phyloP scores from a whole-genome alignment of 116 monocot genomes.

The Dioscorea cayenensis region DNA sequence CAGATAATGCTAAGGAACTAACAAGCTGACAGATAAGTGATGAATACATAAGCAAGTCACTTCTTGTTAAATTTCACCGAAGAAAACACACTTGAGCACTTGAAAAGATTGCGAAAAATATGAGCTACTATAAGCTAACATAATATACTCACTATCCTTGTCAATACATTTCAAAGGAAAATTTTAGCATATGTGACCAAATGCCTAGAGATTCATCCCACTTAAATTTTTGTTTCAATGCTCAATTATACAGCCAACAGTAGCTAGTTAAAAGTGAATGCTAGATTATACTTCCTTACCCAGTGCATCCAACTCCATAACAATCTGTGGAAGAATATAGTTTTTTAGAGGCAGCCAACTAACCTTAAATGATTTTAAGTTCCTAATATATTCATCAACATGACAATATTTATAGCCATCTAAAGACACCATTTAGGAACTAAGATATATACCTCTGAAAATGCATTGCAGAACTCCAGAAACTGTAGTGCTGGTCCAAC shows the following conservation, averaged over 20 bases:
- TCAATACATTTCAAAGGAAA: no score
- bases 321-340: not conserved
- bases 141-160: no score
- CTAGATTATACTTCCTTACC: not conserved
- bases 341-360: not conserved
- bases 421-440: not conserved
- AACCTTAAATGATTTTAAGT: not conserved
- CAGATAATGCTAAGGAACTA: not conserved
- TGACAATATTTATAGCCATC: not conserved
- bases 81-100: no score
- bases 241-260: no score
- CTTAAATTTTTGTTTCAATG: no score
- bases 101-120: no score
- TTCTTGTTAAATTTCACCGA: no score
- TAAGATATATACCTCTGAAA: conserved; percentile 48
- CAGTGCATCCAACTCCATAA: not conserved
- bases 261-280: no score
- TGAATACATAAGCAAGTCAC: not conserved
- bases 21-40: not conserved
- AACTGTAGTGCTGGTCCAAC: conserved; percentile 74
- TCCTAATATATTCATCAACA: not conserved
- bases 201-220: no score
- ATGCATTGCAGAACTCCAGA: conserved; percentile 68
- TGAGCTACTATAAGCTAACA: no score
- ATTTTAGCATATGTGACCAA: no score